phyloP scores from a whole-genome alignment of 208 protist species.

The Crithidia bombi region DNA sequence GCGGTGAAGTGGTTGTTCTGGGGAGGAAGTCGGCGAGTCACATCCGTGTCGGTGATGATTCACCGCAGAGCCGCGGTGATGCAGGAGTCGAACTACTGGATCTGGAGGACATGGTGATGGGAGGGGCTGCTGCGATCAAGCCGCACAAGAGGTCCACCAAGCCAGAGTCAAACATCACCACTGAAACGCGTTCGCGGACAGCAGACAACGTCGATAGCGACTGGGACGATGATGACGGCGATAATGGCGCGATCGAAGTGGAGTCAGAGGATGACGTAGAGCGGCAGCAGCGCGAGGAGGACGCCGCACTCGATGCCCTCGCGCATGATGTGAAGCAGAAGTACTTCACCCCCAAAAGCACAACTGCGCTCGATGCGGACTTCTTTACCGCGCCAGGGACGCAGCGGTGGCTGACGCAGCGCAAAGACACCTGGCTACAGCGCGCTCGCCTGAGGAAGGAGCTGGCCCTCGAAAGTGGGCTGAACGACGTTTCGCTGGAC shows the following conservation, averaged over 20 bases:
- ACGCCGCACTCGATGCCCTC: constrained; percentile 49
- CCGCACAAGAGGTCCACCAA: neutral
- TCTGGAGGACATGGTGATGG: constrained; percentile 62
- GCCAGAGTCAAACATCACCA: neutral
- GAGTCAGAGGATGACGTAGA: constrained; percentile 59
- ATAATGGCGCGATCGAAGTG: constrained; percentile 25
- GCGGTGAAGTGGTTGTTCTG: too few relatives aligned
- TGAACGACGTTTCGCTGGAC: constrained; percentile 10
- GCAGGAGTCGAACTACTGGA: constrained; percentile 33
- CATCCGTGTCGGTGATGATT: neutral
- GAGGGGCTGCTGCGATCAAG: neutral
- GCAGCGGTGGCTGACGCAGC: constrained; percentile 54
- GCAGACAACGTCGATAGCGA: constrained; percentile 30
- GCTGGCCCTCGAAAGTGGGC: constrained; percentile 42
- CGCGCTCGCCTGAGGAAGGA: constrained; percentile 79
- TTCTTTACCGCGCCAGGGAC: constrained; percentile 68
- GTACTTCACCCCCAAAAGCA: constrained; percentile 81
- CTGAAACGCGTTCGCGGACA: neutral
- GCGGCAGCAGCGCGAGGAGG: constrained; percentile 51
- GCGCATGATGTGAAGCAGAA: constrained; percentile 43
- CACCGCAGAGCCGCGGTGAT: neutral
- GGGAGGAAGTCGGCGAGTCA: neutral
- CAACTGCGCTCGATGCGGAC: constrained; percentile 54
- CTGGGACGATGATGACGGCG: constrained; percentile 46
- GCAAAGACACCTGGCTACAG: constrained; percentile 72